Percentiles rank a stretch among this genome's conserved stretches.
Conservation (phyloP, 768 basidiomycete genomes). For the Paxillus involutus region DNA sequence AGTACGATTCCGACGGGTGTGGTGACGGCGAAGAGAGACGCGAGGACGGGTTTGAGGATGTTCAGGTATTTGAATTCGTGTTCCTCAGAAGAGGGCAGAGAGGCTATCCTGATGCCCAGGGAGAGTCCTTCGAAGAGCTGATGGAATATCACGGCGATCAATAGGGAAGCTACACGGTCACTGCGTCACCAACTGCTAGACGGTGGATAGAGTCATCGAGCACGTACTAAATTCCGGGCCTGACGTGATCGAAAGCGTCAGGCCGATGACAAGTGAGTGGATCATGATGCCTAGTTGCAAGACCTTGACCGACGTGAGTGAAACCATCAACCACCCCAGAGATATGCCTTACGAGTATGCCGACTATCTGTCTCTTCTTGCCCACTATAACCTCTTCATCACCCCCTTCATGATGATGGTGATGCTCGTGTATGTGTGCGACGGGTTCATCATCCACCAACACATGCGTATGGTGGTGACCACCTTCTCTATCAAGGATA, state of each 20-base stretch:
- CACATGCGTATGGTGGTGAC: conserved; percentile 10
- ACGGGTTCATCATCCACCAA: conserved; percentile 2
- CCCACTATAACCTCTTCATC: conserved; percentile 38
- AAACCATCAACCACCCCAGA: background rate
- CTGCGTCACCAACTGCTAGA: background rate
- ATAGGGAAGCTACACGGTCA: conserved; percentile 54
- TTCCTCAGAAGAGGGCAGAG: conserved; percentile 47
- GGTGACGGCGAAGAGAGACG: conserved; percentile 68
- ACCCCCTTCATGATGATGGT: conserved; percentile 2
- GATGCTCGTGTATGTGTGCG: background rate
- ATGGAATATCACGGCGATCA: conserved; percentile 77
- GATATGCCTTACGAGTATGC: conserved; percentile 55
- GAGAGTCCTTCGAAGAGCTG: conserved; percentile 85
- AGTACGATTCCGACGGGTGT: conserved; percentile 68
- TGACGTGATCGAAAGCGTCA: conserved; percentile 70
- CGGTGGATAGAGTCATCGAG: background rate
- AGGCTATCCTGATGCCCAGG: conserved; percentile 76
- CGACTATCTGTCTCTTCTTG: conserved; percentile 65
- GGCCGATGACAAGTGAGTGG: conserved; percentile 76
- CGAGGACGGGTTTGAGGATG: conserved; percentile 53
- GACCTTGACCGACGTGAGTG: conserved; percentile 44
- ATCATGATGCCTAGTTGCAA: conserved; percentile 87
- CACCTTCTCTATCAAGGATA: background rate
- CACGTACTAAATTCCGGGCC: conserved; percentile 71
- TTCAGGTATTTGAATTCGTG: conserved; percentile 19